Evolutionary conservation across 352 stramenopile species (phyloP).

Genomic region (Phytophthora hybrid): DNA sequence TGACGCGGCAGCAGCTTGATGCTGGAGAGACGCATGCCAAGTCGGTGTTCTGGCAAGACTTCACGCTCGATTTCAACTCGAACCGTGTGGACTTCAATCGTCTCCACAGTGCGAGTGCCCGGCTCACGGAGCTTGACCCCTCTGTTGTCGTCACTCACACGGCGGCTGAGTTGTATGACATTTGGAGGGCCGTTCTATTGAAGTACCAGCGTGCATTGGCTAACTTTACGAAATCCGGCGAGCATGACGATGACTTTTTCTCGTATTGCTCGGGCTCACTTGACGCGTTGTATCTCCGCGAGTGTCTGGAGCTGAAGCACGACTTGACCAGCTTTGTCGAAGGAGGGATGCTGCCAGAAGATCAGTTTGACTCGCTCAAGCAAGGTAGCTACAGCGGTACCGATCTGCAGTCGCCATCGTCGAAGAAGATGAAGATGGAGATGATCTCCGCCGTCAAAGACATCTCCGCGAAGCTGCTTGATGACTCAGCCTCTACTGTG

Average conservation of each 20-base stretch:
- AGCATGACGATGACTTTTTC: constrained; percentile 14
- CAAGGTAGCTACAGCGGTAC: no score
- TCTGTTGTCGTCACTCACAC: neutral
- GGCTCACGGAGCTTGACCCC: neutral
- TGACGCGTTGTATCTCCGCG: constrained; percentile 12
- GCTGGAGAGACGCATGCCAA: constrained; percentile 15
- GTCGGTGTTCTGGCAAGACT: constrained; percentile 15
- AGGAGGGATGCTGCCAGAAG: constrained; percentile 3
- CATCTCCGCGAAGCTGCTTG: no score
- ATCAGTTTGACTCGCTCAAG: constrained; percentile 19
- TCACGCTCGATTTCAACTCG: neutral
- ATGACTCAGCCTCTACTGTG: no score
- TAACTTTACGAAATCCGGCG: constrained; percentile 7
- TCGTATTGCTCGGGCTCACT: neutral
- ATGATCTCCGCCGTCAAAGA: no score
- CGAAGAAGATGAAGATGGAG: no score
- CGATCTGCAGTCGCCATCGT: no score
- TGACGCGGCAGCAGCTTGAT: constrained; percentile 7
- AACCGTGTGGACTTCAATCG: constrained; percentile 14
- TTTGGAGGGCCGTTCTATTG: neutral
- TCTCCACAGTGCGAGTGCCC: neutral
- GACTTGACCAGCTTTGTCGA: constrained; percentile 14
- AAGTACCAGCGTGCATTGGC: neutral
- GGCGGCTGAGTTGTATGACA: neutral
- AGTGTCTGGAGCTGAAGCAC: constrained; percentile 17